Base-by-base conservation (phyloP, 2,329 filamentous ascomycete species). In the Phoma sp. region DNA sequence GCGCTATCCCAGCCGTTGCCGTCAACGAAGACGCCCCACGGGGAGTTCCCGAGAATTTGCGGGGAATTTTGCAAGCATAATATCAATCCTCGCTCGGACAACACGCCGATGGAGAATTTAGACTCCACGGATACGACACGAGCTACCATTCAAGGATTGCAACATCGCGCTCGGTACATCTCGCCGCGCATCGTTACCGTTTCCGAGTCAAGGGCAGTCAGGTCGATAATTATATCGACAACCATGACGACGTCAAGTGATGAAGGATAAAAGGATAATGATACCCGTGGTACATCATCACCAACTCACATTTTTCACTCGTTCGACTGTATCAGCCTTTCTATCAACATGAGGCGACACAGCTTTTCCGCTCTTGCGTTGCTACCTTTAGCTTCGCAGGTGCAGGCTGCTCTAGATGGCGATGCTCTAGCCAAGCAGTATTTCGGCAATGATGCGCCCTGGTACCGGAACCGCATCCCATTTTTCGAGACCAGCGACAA, bases 371-470 rank as follows among this genome's bases (percentile, higher is more conserved):
- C 39, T 14, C 17, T 54, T 23, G 45, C 28, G 1, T 26, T 50
- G 5, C 10, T 50, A 20, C 29, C 52, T 7, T n/a, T 56, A 33
- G 25, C 47, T 17, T 53, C 25, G 11, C 30, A 43, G 10, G 46
- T 48, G 10, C 38, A 56, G 15, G 59, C 53, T 5, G 43, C 60
- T 25, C 64, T 75, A 15, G 65, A 74, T 46, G 65, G 61, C 5
- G 46, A 65, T n/a, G 53, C 55, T 20, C 56, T 75, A 3, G 58
- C 66, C 2, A 54, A 51, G 15, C 60, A 69, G 67, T 74, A 77
- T 59, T 78, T 75, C 47, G 73, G 74, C 42, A 77, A 77, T 25
- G 76, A 77, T 57, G 67, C 73, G 17, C 68, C 74, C 1, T 78
- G 75, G 76, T 78, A 76, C 40, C 62, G 66, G 7, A 59, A 72